Base-by-base conservation (phyloP, 305 asterid species). In the Fraxinus latifolia region DNA sequence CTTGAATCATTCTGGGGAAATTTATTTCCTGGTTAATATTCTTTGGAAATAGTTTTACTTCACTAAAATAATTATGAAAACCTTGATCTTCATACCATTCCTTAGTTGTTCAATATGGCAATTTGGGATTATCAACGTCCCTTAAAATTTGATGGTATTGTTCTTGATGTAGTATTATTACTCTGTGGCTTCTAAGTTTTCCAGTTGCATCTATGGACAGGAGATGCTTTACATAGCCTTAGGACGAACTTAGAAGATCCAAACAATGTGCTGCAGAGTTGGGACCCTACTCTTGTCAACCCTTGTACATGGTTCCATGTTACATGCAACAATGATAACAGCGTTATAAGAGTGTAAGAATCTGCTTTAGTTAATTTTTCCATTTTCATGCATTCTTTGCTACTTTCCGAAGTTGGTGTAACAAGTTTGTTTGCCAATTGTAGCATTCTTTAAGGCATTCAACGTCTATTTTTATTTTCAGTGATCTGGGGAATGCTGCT, bases 251-350 rank as follows among this genome's bases (percentile, higher is more conserved):
- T 96, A 81, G 86, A 85, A 34, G 99, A 96, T 89, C 99, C 98
- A 27, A 92, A 93, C 92, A 96, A 92, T 85, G 99, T 96, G 76
- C 80, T 96, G 37, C 99, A 96, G 83, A 96, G 99, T 90, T 96
- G 99, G 99, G 99, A 96, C 81, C 98, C 99, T 17, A 94, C 99
- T 50, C 97, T 96, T 81, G 99, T 96, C 87, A 96, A 96, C 84
- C 99, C 99, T 21, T 96, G 99, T 86, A 94, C 99, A 81, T 95
- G 99, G 99, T 95, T 95, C 83, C 99, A 95, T 83, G 99, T 95
- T 77, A 95, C 99, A 74, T 96, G 99, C 92, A 93, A 96, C 91
- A 94, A 93, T 55, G 99, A 94, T 80, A 96, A 96, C 91, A 94
- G 97, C 78, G 99, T 96, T 34, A 94, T 96, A 82, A 84, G 99